Evolutionary conservation across 495 filamentous ascomycete genomes (phyloP).

Genomic region (Penicillium riverlandense): DNA sequence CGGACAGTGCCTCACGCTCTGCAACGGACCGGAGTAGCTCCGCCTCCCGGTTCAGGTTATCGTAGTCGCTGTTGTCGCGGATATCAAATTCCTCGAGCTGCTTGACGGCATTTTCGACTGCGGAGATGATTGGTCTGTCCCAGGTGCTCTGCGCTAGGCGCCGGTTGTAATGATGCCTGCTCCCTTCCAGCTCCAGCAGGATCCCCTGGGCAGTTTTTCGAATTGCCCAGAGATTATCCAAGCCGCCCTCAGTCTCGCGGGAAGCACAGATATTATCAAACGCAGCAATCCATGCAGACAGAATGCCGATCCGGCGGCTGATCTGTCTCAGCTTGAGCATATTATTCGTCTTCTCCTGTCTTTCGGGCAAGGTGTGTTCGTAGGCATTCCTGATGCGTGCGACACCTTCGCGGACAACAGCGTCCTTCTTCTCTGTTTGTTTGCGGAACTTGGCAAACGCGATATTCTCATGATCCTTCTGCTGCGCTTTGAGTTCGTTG

Average conservation of each 20-base stretch:
- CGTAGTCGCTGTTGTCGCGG: slow-evolving; percentile 61
- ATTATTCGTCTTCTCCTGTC: slow-evolving; percentile 67
- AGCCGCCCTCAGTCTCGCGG: slow-evolving; percentile 57
- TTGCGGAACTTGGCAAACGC: slow-evolving; percentile 89
- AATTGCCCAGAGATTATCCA: slow-evolving; percentile 64
- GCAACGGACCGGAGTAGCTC: slow-evolving; percentile 76
- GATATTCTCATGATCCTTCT: slow-evolving; percentile 79
- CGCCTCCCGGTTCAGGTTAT: slow-evolving; percentile 69
- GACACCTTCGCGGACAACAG: slow-evolving; percentile 73
- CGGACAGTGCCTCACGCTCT: slow-evolving; percentile 70
- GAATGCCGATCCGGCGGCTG: slow-evolving; percentile 72
- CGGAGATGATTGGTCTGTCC: slow-evolving; percentile 79
- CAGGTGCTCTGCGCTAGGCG: slow-evolving; percentile 70
- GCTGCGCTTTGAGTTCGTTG: slow-evolving; percentile 85
- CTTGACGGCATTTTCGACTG: slow-evolving; percentile 74
- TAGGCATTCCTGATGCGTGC: slow-evolving; percentile 73
- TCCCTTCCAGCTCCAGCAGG: slow-evolving; percentile 77
- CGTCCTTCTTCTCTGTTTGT: slow-evolving; percentile 73
- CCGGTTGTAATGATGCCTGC: slow-evolving; percentile 84
- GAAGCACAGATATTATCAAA: slow-evolving; percentile 78
- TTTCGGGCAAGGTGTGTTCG: slow-evolving; percentile 70
- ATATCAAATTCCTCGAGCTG: slow-evolving; percentile 72
- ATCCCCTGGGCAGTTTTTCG: slow-evolving; percentile 84
- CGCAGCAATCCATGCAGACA: slow-evolving; percentile 87
- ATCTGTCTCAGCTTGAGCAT: slow-evolving; percentile 82